A percentile compares a stretch with the other conserved stretches of the same genome.
Conservation (phyloP, 2,329 filamentous ascomycete genomes). For the Botrytis aclada region DNA sequence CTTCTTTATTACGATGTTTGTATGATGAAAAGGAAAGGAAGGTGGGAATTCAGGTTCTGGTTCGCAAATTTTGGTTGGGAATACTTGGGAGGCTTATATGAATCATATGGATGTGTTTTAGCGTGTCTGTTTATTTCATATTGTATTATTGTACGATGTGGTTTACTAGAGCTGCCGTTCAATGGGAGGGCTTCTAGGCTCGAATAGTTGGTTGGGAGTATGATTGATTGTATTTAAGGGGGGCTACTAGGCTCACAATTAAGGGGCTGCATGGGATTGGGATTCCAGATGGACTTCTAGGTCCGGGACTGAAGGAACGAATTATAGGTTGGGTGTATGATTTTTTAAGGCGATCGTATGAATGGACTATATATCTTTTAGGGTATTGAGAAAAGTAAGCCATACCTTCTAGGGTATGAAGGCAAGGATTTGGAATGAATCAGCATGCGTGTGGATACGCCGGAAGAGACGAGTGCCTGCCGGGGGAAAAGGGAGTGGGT, state of each 20-base stretch:
- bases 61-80: constrained; percentile 11
- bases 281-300: constrained; percentile 4
- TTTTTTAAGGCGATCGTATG: background rate
- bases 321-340: background rate
- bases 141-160: constrained; percentile 4
- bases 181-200: constrained; percentile 15
- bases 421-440: constrained; percentile 8
- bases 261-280: background rate
- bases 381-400: background rate
- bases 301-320: background rate
- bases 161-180: constrained; percentile 16
- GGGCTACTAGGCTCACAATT: constrained; percentile 14
- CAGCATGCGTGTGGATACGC: constrained; percentile 13
- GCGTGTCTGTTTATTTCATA: constrained; percentile 9
- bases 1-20: constrained; percentile 17
- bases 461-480: constrained; percentile 9
- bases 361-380: constrained; percentile 3
- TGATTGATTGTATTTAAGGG: background rate
- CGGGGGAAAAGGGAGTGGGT: background rate
- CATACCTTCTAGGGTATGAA: constrained; percentile 1
- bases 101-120: constrained; percentile 15
- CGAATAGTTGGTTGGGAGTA: background rate
- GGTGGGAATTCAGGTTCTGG: background rate
- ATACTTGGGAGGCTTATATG: constrained; percentile 9
- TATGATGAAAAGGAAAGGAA: constrained; percentile 12